A percentile compares a stretch with the other conserved stretches of the same genome.
Evolutionary conservation across 768 basidiomycete species (phyloP).

Genomic region (Paxillus ammoniavirescens): DNA sequence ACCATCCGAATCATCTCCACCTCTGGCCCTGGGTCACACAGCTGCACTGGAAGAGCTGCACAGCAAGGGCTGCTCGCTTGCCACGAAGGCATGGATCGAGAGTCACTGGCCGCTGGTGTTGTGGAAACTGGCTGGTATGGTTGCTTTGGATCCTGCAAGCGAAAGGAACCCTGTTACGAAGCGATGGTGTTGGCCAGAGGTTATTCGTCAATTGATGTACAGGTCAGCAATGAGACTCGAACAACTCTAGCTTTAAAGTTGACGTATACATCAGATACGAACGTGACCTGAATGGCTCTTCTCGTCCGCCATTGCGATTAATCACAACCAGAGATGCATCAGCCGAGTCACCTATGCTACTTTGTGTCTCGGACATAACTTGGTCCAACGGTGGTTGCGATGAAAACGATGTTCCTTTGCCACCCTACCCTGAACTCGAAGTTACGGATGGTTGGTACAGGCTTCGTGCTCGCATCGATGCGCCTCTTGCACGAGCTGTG

Average conservation of each 20-base stretch:
- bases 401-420: constrained; percentile 37
- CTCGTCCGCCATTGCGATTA: constrained; percentile 77
- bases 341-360: constrained; percentile 74
- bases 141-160: constrained; percentile 63
- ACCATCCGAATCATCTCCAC: constrained; percentile 13
- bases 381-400: constrained; percentile 44
- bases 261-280: constrained; percentile 63
- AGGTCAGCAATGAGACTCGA: constrained; percentile 48
- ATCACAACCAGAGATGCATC: constrained; percentile 84
- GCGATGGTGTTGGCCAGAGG: constrained; percentile 83
- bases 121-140: constrained; percentile 94
- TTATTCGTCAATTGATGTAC: constrained; percentile 81
- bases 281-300: constrained; percentile 74
- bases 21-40: constrained; percentile 42
- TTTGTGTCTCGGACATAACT: constrained; percentile 75
- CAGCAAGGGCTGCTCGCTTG: constrained; percentile 60
- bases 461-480: constrained; percentile 74
- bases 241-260: background rate
- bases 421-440: constrained; percentile 65
- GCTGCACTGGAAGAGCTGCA: constrained; percentile 57
- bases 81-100: constrained; percentile 78
- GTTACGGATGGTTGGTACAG: constrained; percentile 99
- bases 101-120: constrained; percentile 91
- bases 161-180: constrained; percentile 44
- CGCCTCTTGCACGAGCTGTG: constrained; percentile 67